Evolutionary conservation across 2,329 filamentous ascomycete species (phyloP).

Genomic region (Stagonosporopsis tanaceti): DNA sequence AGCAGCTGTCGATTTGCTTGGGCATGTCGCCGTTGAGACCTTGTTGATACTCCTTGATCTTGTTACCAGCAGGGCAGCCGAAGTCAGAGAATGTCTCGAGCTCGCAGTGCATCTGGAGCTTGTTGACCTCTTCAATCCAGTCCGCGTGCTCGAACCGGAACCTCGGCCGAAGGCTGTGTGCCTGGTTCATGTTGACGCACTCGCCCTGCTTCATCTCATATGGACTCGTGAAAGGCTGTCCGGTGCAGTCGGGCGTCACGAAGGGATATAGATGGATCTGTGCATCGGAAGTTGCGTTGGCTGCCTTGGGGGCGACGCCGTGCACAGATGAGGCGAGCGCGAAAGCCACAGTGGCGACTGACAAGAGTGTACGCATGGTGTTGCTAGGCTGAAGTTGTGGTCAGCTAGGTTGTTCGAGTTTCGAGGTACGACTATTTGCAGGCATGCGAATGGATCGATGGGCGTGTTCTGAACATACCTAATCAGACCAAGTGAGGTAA

Average conservation of each 20-base stretch:
- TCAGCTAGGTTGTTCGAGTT: neutral
- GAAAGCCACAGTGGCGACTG: conserved; percentile 26
- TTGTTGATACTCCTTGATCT: neutral
- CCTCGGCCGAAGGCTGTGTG: conserved; percentile 27
- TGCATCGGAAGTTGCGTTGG: conserved; percentile 6
- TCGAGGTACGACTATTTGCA: neutral
- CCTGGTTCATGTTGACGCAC: conserved; percentile 25
- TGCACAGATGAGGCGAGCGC: conserved; percentile 23
- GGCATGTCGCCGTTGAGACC: conserved; percentile 1
- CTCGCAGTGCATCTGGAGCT: conserved; percentile 18
- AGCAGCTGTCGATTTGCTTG: conserved; percentile 13
- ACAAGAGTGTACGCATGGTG: conserved; percentile 22
- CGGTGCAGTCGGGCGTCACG: conserved; percentile 26
- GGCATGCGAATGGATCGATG: neutral
- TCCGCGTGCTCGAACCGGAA: conserved; percentile 21
- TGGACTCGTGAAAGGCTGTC: conserved; percentile 21
- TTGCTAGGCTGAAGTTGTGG: neutral
- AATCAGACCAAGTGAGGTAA: neutral
- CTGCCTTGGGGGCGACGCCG: conserved; percentile 22
- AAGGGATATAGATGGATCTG: conserved; percentile 25
- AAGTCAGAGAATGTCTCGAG: conserved; percentile 22
- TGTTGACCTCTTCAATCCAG: conserved; percentile 30
- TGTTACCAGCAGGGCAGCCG: conserved; percentile 11
- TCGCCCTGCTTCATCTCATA: conserved; percentile 29
- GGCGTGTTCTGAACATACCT: neutral